Evolutionary conservation across 2,329 filamentous ascomycete species (phyloP).

Genomic region (Claviceps pazoutovae): DNA sequence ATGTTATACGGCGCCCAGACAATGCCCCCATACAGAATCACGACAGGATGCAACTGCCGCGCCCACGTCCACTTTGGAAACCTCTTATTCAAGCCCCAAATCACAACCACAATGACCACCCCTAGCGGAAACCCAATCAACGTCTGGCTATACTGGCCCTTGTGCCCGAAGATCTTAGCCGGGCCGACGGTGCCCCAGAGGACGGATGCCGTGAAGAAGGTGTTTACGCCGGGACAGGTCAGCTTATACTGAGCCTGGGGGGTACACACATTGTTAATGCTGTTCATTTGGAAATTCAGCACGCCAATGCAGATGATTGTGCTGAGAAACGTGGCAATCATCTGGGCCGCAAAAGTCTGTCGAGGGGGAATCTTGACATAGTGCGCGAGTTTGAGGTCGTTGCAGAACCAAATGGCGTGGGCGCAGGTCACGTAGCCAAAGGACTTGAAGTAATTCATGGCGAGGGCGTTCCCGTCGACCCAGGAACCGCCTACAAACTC

Average conservation of each 20-base stretch:
- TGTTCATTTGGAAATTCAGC: conserved; percentile 33
- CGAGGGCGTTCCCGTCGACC: conserved; percentile 34
- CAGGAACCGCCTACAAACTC: conserved; percentile 39
- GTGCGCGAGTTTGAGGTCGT: conserved; percentile 34
- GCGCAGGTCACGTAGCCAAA: conserved; percentile 36
- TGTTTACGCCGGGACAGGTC: conserved; percentile 38
- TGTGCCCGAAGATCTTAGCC: conserved; percentile 32
- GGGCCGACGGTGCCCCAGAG: conserved; percentile 42
- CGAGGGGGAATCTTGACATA: conserved; percentile 49
- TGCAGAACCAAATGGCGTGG: conserved; percentile 36
- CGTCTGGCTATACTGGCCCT: conserved; percentile 33
- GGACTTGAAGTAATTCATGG: conserved; percentile 42
- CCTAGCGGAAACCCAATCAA: conserved; percentile 38
- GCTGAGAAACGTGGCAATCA: conserved; percentile 40
- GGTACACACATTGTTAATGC: conserved; percentile 36
- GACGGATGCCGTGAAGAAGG: conserved; percentile 42
- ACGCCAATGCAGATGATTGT: conserved; percentile 37
- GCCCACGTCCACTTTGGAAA: conserved; percentile 26
- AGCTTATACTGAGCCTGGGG: conserved; percentile 32
- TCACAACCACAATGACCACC: conserved; percentile 27
- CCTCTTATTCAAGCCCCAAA: conserved; percentile 25
- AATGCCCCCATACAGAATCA: conserved; percentile 31
- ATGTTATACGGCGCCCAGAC: conserved; percentile 37
- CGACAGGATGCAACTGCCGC: conserved; percentile 34
- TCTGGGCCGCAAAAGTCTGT: conserved; percentile 44